phyloP scores from a whole-genome alignment of 2,329 filamentous ascomycete genomes.

The Talaromyces sp. region DNA sequence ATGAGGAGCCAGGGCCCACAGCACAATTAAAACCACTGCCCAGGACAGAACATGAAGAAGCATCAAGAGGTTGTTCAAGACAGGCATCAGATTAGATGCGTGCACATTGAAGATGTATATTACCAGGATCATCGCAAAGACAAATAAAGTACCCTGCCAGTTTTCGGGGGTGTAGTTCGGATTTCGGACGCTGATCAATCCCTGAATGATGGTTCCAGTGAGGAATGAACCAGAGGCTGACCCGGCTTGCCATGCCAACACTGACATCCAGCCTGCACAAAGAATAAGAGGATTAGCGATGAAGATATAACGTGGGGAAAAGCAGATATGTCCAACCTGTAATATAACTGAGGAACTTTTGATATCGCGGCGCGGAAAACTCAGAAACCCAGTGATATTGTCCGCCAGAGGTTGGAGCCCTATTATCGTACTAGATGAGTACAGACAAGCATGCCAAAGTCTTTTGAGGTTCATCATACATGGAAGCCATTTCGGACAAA shows the following conservation, averaged over 20 bases:
- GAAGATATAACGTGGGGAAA: neutral
- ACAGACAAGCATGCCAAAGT: neutral
- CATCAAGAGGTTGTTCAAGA: conserved; percentile 35
- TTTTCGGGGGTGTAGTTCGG: conserved; percentile 37
- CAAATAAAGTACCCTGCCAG: conserved; percentile 49
- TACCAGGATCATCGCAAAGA: conserved; percentile 42
- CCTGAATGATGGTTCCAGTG: conserved; percentile 46
- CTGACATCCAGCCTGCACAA: conserved; percentile 44
- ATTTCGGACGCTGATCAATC: conserved; percentile 39
- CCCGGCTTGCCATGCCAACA: conserved; percentile 48
- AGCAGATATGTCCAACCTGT: conserved; percentile 31
- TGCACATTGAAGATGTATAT: conserved; percentile 41
- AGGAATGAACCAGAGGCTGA: conserved; percentile 46
- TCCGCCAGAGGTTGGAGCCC: conserved; percentile 53
- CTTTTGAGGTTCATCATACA: neutral
- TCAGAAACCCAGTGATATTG: conserved; percentile 58
- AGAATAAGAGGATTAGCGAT: neutral
- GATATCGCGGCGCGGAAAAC: conserved; percentile 45
- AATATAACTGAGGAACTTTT: conserved; percentile 53
- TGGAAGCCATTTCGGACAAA: conserved; percentile 58
- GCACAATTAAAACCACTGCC: conserved; percentile 27
- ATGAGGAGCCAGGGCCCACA: conserved; percentile 32
- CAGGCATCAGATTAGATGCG: conserved; percentile 29
- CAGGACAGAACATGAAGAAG: conserved; percentile 36
- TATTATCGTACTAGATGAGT: conserved; percentile 15